phyloP scores from a whole-genome alignment of 306 rosid genomes.

The Inga leiocalycina region DNA sequence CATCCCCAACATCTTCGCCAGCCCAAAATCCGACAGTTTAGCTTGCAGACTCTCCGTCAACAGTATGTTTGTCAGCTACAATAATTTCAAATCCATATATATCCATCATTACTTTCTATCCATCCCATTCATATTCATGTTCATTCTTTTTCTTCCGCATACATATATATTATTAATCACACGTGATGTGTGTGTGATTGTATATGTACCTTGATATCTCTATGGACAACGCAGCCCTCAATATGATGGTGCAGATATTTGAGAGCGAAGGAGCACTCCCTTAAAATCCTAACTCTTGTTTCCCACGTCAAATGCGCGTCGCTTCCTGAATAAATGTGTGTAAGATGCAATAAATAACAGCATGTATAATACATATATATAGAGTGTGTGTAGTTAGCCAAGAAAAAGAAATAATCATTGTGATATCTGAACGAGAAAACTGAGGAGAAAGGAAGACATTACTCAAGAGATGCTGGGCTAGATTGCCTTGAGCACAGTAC shows the following conservation, averaged over 20 bases:
- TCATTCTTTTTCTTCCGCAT: neutral
- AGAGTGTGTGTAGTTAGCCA: neutral
- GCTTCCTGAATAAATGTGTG: conserved; percentile 46
- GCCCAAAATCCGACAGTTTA: conserved; percentile 87
- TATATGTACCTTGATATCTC: conserved; percentile 79
- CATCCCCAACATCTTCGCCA: conserved; percentile 76
- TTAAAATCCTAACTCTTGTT: conserved; percentile 62
- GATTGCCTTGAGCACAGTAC: conserved; percentile 74
- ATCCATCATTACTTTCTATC: neutral
- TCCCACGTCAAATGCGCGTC: conserved; percentile 65
- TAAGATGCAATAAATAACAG: neutral
- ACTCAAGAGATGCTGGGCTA: conserved; percentile 85
- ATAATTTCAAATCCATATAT: conserved; percentile 11
- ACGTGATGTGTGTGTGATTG: neutral
- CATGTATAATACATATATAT: too few relatives aligned
- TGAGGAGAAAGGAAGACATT: conserved; percentile 7
- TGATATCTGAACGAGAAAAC: neutral
- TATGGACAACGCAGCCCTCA: conserved; percentile 87
- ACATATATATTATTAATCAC: neutral
- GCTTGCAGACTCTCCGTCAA: conserved; percentile 67
- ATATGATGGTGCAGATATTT: conserved; percentile 74
- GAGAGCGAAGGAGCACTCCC: conserved; percentile 82
- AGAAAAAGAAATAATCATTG: too few relatives aligned
- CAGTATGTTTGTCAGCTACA: conserved; percentile 84
- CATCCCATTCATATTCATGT: neutral